A percentile compares a stretch with the other conserved stretches of the same genome.
Conservation (phyloP, 192 early-diverging fungal species). For the Podila horticola region DNA sequence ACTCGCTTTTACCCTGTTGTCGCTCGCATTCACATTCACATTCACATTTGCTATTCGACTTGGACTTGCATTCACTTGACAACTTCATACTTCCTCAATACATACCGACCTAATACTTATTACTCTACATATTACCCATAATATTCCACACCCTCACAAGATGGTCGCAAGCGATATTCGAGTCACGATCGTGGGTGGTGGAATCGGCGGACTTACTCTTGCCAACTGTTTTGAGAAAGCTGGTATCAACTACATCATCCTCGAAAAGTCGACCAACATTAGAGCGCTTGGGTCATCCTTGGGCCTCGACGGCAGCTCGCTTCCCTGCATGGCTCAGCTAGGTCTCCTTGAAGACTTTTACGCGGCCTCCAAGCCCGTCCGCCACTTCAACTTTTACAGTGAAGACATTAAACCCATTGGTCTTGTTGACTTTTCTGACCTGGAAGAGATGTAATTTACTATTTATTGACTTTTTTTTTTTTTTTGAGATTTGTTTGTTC, state of each 20-base stretch:
- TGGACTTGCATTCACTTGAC: too few species aligned
- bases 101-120: neutral
- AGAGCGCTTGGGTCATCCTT: slow-evolving; percentile 24
- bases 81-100: neutral
- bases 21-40: slow-evolving; percentile 2
- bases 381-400: slow-evolving; percentile 26
- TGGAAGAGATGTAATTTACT: slow-evolving; percentile 20
- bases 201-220: slow-evolving; percentile 12
- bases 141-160: slow-evolving; percentile 6
- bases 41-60: neutral
- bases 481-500: neutral
- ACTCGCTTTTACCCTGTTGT: neutral
- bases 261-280: slow-evolving; percentile 17
- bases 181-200: slow-evolving; percentile 17
- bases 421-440: slow-evolving; percentile 22
- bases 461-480: neutral
- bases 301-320: slow-evolving; percentile 11
- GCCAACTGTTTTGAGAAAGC: slow-evolving; percentile 28
- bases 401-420: slow-evolving; percentile 9
- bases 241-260: slow-evolving; percentile 28
- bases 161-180: slow-evolving; percentile 27
- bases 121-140: slow-evolving; percentile 1
- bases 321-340: slow-evolving; percentile 33
- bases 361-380: slow-evolving; percentile 13
- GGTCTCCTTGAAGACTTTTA: slow-evolving; percentile 30